A percentile compares a stretch with the other conserved stretches of the same genome.
Conservation (phyloP, 2,329 filamentous ascomycete genomes). For the Claviceps quebecensis region DNA sequence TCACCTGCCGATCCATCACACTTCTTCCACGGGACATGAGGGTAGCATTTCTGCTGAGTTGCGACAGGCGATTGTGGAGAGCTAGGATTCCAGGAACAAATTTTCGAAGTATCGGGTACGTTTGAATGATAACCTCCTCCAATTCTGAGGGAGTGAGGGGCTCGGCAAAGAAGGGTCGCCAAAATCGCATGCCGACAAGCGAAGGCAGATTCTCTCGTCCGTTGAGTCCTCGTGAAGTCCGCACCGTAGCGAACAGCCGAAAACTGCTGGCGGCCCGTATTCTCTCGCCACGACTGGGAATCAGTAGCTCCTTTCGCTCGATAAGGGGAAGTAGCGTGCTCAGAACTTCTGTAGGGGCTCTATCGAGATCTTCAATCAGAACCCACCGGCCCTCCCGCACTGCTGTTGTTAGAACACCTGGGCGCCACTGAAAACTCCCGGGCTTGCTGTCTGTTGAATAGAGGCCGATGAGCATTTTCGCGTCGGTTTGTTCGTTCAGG, state of each 20-base stretch:
- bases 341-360: conserved; percentile 87
- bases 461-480: conserved; percentile 87
- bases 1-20: conserved; percentile 40
- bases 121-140: conserved; percentile 54
- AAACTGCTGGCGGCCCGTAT: conserved; percentile 76
- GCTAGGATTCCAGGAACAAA: conserved; percentile 44
- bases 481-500: conserved; percentile 95
- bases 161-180: conserved; percentile 61
- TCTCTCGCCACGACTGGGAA: conserved; percentile 76
- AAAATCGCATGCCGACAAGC: conserved; percentile 74
- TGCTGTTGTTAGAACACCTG: conserved; percentile 85
- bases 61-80: conserved; percentile 41
- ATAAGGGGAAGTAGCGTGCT: conserved; percentile 86
- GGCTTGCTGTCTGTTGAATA: conserved; percentile 82
- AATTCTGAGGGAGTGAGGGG: conserved; percentile 57
- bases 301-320: conserved; percentile 78
- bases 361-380: conserved; percentile 89
- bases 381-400: conserved; percentile 93
- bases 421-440: conserved; percentile 81
- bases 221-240: conserved; percentile 57
- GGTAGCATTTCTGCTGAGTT: conserved; percentile 31
- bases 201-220: conserved; percentile 53
- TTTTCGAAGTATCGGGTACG: conserved; percentile 55
- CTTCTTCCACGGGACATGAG: conserved; percentile 24
- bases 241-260: conserved; percentile 80